Evolutionary conservation across 192 early-diverging fungal species (phyloP).

Genomic region (Lunasporangiospora selenospora): DNA sequence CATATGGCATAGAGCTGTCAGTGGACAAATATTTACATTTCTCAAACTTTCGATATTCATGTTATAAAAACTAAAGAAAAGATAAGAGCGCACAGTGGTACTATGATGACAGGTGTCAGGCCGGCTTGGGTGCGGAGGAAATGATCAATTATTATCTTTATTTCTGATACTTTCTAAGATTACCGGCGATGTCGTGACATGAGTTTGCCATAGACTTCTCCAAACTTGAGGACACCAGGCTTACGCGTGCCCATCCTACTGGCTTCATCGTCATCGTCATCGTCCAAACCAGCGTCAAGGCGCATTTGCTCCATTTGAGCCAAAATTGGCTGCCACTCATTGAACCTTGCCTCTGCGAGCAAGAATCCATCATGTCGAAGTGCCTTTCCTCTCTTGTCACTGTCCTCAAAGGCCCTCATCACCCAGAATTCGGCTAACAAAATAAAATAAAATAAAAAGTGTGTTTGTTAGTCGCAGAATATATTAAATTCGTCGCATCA

Average conservation of each 20-base stretch:
- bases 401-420: constrained; percentile 49
- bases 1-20: too few species aligned
- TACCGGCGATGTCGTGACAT: constrained; percentile 47
- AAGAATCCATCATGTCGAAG: constrained; percentile 54
- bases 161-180: too few species aligned
- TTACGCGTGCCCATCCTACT: constrained; percentile 29
- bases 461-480: not conserved
- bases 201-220: constrained; percentile 43
- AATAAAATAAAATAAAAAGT: not conserved
- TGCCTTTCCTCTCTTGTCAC: constrained; percentile 50
- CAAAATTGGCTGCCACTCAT: constrained; percentile 53
- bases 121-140: too few species aligned
- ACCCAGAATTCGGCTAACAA: constrained; percentile 51
- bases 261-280: constrained; percentile 22
- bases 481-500: not conserved
- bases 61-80: too few species aligned
- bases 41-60: too few species aligned
- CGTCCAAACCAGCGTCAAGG: constrained; percentile 50
- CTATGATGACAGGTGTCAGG: too few species aligned
- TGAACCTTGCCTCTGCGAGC: constrained; percentile 52
- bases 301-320: constrained; percentile 53
- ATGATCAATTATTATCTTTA: too few species aligned
- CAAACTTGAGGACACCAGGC: constrained; percentile 37
- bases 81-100: too few species aligned
- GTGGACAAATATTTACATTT: too few species aligned